phyloP scores from a whole-genome alignment of 768 basidiomycete species.

The Postia placenta region DNA sequence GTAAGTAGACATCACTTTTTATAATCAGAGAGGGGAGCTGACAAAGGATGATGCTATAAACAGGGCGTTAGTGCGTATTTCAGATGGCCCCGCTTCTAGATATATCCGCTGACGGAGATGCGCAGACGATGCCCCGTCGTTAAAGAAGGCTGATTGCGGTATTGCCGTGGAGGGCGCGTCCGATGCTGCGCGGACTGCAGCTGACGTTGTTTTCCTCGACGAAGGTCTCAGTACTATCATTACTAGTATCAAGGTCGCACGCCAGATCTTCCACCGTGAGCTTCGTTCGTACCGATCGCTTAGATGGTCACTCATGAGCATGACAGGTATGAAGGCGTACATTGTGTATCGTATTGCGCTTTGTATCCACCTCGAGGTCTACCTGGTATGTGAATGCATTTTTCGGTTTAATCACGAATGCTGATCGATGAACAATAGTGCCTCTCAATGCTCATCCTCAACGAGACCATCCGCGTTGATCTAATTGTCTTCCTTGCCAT shows the following conservation, averaged over 20 bases:
- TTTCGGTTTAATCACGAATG: neutral
- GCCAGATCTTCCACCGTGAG: conserved; percentile 45
- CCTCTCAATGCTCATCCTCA: conserved; percentile 37
- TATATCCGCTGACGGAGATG: too few relatives aligned
- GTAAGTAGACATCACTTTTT: too few relatives aligned
- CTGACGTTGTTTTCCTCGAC: conserved; percentile 43
- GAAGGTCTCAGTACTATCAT: conserved; percentile 38
- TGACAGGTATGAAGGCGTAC: conserved; percentile 32
- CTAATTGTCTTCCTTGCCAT: conserved; percentile 39
- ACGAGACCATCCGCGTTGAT: conserved; percentile 43
- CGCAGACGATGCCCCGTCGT: conserved; percentile 26
- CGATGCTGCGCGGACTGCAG: conserved; percentile 35
- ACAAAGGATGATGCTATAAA: too few relatives aligned
- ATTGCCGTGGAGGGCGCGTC: conserved; percentile 39
- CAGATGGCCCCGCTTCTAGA: neutral
- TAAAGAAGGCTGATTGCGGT: conserved; percentile 31
- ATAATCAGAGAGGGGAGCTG: too few relatives aligned
- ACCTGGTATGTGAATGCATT: conserved; percentile 22
- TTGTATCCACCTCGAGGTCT: conserved; percentile 42
- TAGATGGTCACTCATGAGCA: neutral
- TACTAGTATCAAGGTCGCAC: conserved; percentile 40
- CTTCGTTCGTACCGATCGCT: conserved; percentile 22
- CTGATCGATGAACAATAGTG: conserved; percentile 14
- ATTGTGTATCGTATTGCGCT: conserved; percentile 45
- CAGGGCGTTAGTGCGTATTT: conserved; percentile 9